Percentiles rank a stretch among this genome's conserved stretches.
Evolutionary conservation across 306 rosid genomes (phyloP).

Genomic region (Prunus mongolica): DNA sequence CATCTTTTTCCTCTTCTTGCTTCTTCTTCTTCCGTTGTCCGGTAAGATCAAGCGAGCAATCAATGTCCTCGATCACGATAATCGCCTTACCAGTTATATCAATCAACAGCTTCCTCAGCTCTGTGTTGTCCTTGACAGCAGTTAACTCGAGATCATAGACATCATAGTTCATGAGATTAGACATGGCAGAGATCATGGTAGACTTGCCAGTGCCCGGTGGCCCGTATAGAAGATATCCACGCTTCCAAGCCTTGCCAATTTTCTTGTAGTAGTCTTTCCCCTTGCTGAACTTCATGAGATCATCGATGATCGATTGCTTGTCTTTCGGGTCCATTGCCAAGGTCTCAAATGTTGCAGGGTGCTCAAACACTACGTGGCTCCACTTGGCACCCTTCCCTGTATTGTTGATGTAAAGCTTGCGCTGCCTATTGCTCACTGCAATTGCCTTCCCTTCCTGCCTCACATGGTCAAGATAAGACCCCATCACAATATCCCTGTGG

Average conservation of each 20-base stretch:
- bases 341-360: constrained; percentile 47
- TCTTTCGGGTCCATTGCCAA: constrained; percentile 44
- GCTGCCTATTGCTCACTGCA: constrained; percentile 22
- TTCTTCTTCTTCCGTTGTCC: constrained; percentile 50
- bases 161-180: constrained; percentile 59
- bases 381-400: constrained; percentile 30
- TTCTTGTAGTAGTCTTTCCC: constrained; percentile 56
- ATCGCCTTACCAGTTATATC: constrained; percentile 42
- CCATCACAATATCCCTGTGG: constrained; percentile 20
- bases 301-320: constrained; percentile 46
- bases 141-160: constrained; percentile 63
- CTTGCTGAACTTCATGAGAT: constrained; percentile 34
- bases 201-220: constrained; percentile 75
- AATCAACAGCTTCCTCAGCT: constrained; percentile 42
- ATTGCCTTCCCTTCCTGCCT: constrained; percentile 31
- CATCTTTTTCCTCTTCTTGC: constrained; percentile 8
- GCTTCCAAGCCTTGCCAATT: constrained; percentile 67
- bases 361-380: constrained; percentile 56
- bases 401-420: constrained; percentile 47
- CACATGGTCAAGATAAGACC: constrained; percentile 36
- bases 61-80: constrained; percentile 63
- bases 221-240: constrained; percentile 56
- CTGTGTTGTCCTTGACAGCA: constrained; percentile 45
- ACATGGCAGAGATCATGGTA: constrained; percentile 62
- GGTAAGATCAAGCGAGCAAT: constrained; percentile 66